Base-by-base conservation (phyloP, 177 flowering plant species). In the Tripterygium wilfordii region DNA sequence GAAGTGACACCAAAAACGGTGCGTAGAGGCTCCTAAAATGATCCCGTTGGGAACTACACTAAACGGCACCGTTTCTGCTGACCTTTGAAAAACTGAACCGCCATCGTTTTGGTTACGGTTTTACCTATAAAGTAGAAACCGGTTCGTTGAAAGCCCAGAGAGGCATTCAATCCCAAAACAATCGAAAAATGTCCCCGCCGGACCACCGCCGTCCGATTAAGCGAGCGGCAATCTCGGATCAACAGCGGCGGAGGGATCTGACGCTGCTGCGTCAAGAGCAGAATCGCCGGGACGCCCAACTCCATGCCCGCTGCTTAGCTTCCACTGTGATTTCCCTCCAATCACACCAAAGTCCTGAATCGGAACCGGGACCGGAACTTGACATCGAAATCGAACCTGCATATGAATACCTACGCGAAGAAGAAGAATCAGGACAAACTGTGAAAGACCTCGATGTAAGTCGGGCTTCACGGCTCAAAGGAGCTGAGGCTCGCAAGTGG, bases 191-290 rank as follows among this genome's bases (percentile, higher is more conserved):
- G 98, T 83, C 95, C 46, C 78, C 91, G 5, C 80, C 63, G 58
- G 82, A 78, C 44, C 39, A 67, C 61, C 94, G 95, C 23, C 96
- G 95, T 7, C 85, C 94, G 28, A 76, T 75, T 75, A 92, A 92
- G 62, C 83, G 92, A 10, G 53, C 83, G 16, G 61, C 83, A 13
- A 71, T 86, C 43, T 92, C 99, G 45, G 96, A 92, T 46, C 97
- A 92, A 53, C 97, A 92, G 59, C 70, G 63, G 55, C 80, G 99
- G 13, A 57, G 99, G 7, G 96, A 89, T 16, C 67, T 86, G 24
- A 77, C 96, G 0, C 68, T 89, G 4, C 86, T 57, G 31, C 85
- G 99, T 3, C 99, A 94, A 60, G 57, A 65, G 17, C 86, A 89
- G 64, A 64, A 58, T 52, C 89, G 99, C 22, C 72, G 68, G 12